phyloP scores from a whole-genome alignment of 768 basidiomycete species.

The Podaxis pistillaris region DNA sequence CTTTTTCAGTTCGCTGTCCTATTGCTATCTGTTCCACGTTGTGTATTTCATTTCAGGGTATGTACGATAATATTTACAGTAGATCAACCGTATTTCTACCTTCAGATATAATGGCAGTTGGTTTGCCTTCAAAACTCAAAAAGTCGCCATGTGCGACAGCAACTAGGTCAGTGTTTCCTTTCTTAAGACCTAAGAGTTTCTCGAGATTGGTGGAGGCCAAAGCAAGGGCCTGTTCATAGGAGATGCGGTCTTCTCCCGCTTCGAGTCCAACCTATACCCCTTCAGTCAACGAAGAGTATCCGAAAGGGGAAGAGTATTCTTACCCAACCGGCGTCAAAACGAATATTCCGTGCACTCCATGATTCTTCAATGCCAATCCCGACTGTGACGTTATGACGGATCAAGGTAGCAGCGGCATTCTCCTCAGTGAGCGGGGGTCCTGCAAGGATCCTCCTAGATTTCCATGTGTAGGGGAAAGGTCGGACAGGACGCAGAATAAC shows the following conservation, averaged over 20 bases:
- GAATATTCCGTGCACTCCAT: slow-evolving; percentile 60
- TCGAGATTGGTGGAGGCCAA: slow-evolving; percentile 44
- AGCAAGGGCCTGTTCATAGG: slow-evolving; percentile 33
- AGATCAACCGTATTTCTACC: slow-evolving; percentile 12
- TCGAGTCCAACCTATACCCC: slow-evolving; percentile 29
- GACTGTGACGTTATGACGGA: slow-evolving; percentile 65
- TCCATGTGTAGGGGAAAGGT: slow-evolving; percentile 72
- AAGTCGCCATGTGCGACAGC: slow-evolving; percentile 35
- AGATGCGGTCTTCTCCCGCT: slow-evolving; percentile 25
- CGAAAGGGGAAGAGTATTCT: slow-evolving; percentile 19
- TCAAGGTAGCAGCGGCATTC: slow-evolving; percentile 54
- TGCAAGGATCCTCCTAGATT: slow-evolving; percentile 49
- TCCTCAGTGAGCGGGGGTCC: slow-evolving; percentile 46
- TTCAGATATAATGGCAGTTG: slow-evolving; percentile 34
- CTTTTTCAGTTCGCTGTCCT: slow-evolving; percentile 2
- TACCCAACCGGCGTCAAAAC: slow-evolving; percentile 80
- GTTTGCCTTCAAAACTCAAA: slow-evolving; percentile 40
- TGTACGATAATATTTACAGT: slow-evolving; percentile 15
- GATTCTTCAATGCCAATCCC: slow-evolving; percentile 59
- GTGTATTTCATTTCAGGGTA: slow-evolving; percentile 7
- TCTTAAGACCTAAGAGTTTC: slow-evolving; percentile 35
- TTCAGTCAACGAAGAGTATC: not conserved
- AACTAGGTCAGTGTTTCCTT: slow-evolving; percentile 34
- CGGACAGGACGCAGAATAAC: slow-evolving; percentile 66
- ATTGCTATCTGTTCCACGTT: slow-evolving; percentile 3